phyloP scores from a whole-genome alignment of 495 filamentous ascomycete genomes.

The Hyaloscypha variabilis region DNA sequence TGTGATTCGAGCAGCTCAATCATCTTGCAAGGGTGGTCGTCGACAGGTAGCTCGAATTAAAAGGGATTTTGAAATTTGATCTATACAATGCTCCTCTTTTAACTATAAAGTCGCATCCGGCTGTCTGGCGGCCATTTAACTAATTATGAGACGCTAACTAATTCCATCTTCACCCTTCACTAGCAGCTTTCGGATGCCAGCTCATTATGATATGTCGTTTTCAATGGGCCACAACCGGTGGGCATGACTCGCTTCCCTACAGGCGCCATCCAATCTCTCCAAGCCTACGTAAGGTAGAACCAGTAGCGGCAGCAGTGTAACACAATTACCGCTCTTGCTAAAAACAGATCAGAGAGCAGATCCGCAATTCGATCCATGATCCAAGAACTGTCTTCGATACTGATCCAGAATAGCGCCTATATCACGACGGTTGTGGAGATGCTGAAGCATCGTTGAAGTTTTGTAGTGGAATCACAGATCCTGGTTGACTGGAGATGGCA shows the following conservation, averaged over 20 bases:
- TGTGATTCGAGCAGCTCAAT: background rate
- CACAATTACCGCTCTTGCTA: background rate
- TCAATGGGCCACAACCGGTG: background rate
- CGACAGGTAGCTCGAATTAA: background rate
- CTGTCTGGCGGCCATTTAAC: background rate
- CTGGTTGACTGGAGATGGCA: background rate
- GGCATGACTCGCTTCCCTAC: background rate
- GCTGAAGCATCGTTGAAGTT: background rate
- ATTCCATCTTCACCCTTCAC: background rate
- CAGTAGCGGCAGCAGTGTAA: too few species aligned
- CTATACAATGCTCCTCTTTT: background rate
- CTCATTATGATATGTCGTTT: conserved; percentile 5
- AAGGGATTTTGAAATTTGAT: background rate
- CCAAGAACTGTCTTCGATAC: background rate
- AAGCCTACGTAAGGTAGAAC: background rate
- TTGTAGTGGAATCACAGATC: background rate
- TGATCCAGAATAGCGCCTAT: background rate
- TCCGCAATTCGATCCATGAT: background rate
- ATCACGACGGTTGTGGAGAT: background rate
- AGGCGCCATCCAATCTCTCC: background rate
- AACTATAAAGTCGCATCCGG: background rate
- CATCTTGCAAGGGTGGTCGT: background rate
- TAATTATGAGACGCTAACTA: background rate
- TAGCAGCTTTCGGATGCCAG: background rate
- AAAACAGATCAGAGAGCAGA: background rate